Conservation (phyloP, 1,284 basidiomycete genomes). For the Marasmius oreades region DNA sequence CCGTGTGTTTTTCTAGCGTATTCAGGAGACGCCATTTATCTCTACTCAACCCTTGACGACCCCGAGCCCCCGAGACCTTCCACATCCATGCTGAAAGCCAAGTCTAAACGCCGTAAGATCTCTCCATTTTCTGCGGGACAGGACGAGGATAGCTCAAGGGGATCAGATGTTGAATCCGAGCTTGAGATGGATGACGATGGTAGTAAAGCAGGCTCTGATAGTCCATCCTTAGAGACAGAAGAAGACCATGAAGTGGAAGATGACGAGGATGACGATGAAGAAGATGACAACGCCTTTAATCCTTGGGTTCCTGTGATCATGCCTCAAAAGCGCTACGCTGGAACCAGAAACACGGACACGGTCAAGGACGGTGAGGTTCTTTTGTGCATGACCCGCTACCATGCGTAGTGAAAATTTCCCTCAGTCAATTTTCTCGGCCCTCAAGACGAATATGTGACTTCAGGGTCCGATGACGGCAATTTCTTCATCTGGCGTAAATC, state of each 20-base stretch:
- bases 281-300: conserved; percentile 25
- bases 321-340: conserved; percentile 67
- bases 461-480: conserved; percentile 90
- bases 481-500: conserved; percentile 84
- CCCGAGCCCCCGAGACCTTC: conserved; percentile 25
- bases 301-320: conserved; percentile 56
- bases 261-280: conserved; percentile 17
- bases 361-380: conserved; percentile 80
- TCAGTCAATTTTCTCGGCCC: conserved; percentile 84
- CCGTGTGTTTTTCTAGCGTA: conserved; percentile 49
- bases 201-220: background rate
- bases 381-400: background rate
- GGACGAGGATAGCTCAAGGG: conserved; percentile 15
- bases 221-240: conserved; percentile 14
- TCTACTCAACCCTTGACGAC: conserved; percentile 81
- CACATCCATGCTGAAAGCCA: conserved; percentile 22
- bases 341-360: conserved; percentile 82
- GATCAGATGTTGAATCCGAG: too few species aligned
- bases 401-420: background rate
- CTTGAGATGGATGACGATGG: conserved; percentile 23
- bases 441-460: conserved; percentile 73
- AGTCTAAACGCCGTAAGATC: conserved; percentile 19
- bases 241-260: conserved; percentile 35
- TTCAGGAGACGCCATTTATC: conserved; percentile 72
- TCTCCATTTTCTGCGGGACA: conserved; percentile 13